A percentile compares a stretch with the other conserved stretches of the same genome.
Evolutionary conservation across 768 basidiomycete species (phyloP).

Genomic region (Harrya chromipes): DNA sequence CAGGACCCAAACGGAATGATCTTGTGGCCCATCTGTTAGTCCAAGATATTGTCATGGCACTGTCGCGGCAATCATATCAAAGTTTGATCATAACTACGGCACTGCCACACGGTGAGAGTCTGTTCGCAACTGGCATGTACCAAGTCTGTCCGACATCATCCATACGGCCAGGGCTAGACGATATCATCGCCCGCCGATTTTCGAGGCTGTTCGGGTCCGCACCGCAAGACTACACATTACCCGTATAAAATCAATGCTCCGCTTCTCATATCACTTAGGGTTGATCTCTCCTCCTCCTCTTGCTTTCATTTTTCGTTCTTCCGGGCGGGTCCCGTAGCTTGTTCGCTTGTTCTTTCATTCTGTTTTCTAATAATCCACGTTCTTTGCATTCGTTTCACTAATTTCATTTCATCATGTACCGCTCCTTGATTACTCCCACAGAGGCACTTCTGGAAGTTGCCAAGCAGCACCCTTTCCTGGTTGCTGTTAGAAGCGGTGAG

Average conservation of each 20-base stretch:
- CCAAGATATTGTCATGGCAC: no score
- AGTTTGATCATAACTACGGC: no score
- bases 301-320: slow-evolving; percentile 5
- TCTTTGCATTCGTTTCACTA: neutral
- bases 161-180: no score
- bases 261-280: neutral
- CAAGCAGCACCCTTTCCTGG: slow-evolving; percentile 22
- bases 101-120: no score
- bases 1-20: no score
- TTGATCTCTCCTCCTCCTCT: slow-evolving; percentile 10
- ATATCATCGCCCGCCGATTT: no score
- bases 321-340: slow-evolving; percentile 20
- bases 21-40: no score
- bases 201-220: no score
- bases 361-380: neutral
- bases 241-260: slow-evolving; percentile 6
- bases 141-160: no score
- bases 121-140: no score
- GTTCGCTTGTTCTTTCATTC: neutral
- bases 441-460: slow-evolving; percentile 31
- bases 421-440: slow-evolving; percentile 23
- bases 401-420: slow-evolving; percentile 6
- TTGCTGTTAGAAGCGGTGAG: slow-evolving; percentile 19
- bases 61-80: no score
- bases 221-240: no score